phyloP scores from a whole-genome alignment of 352 stramenopile species.

The Phytopythium mirpurense region DNA sequence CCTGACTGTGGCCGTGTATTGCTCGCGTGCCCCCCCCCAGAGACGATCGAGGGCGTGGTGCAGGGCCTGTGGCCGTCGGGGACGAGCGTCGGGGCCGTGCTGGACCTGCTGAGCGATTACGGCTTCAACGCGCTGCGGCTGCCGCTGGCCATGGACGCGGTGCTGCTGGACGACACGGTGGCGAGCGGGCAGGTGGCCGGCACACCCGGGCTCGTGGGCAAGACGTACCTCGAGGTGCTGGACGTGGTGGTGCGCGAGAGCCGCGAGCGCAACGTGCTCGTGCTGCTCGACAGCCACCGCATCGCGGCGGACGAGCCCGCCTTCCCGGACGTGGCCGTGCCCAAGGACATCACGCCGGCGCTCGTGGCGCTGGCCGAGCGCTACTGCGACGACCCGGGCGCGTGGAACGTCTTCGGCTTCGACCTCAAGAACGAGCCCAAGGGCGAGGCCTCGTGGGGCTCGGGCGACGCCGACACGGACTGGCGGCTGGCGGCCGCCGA shows the following conservation, averaged over 20 bases:
- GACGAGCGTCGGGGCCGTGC: slow-evolving; percentile 41
- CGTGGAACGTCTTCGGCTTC: slow-evolving; percentile 72
- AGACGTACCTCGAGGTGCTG: slow-evolving; percentile 58
- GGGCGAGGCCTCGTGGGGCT: slow-evolving; percentile 58
- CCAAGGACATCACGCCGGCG: slow-evolving; percentile 47
- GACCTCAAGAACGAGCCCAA: slow-evolving; percentile 82
- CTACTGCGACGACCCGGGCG: slow-evolving; percentile 52
- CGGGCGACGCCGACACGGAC: slow-evolving; percentile 52
- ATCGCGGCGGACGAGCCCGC: slow-evolving; percentile 46
- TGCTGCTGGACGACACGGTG: slow-evolving; percentile 43
- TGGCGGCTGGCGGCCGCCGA: slow-evolving; percentile 53
- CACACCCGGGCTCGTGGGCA: slow-evolving; percentile 27
- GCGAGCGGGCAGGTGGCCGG: slow-evolving; percentile 40
- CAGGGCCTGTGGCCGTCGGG: slow-evolving; percentile 65
- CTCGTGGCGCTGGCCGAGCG: slow-evolving; percentile 45
- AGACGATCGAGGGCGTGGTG: slow-evolving; percentile 51
- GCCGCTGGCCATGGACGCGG: slow-evolving; percentile 61
- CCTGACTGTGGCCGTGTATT: too few relatives aligned
- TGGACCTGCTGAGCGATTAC: slow-evolving; percentile 42
- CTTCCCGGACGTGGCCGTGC: slow-evolving; percentile 54
- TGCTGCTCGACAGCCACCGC: slow-evolving; percentile 67
- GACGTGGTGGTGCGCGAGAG: slow-evolving; percentile 47
- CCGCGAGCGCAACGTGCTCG: slow-evolving; percentile 61
- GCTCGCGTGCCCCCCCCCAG: too few relatives aligned
- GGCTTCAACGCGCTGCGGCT: slow-evolving; percentile 59